Evolutionary conservation across 1,139 yeast genomes (phyloP).

Genomic region (Pichia sp.): DNA sequence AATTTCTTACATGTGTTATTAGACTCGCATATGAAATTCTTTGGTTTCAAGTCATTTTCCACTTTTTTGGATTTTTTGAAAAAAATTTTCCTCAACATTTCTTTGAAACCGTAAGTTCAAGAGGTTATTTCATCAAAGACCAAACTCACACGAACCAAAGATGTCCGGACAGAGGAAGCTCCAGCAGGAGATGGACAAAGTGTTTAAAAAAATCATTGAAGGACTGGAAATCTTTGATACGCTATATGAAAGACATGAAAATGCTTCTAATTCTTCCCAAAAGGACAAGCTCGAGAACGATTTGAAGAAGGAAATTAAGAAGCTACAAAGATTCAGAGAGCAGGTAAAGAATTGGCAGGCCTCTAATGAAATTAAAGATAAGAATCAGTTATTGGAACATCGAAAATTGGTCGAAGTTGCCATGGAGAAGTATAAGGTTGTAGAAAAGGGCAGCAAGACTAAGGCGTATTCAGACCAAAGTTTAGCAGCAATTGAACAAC

Average conservation of each 20-base stretch:
- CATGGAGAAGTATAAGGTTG: constrained; percentile 75
- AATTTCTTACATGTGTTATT: no score
- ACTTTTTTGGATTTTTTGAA: no score
- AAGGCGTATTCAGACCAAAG: constrained; percentile 65
- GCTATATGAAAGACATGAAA: constrained; percentile 60
- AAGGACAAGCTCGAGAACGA: constrained; percentile 69
- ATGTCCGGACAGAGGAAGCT: constrained; percentile 28
- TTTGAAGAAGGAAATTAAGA: constrained; percentile 67
- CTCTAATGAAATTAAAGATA: constrained; percentile 64
- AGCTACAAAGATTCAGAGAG: constrained; percentile 64
- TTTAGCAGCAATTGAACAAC: constrained; percentile 28
- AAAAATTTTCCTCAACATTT: no score
- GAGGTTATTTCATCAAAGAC: no score
- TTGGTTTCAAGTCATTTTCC: no score
- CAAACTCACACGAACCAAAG: neutral
- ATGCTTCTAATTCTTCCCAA: constrained; percentile 52
- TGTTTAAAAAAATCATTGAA: constrained; percentile 70
- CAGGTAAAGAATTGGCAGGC: constrained; percentile 76
- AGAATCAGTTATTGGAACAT: constrained; percentile 50
- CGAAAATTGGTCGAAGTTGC: constrained; percentile 65
- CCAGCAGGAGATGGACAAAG: constrained; percentile 59
- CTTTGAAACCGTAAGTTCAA: no score
- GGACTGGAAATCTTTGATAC: constrained; percentile 65
- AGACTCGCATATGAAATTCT: no score
- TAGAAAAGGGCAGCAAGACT: constrained; percentile 66